phyloP scores from a whole-genome alignment of 2,329 filamentous ascomycete species.

The Sclerotinia minor region DNA sequence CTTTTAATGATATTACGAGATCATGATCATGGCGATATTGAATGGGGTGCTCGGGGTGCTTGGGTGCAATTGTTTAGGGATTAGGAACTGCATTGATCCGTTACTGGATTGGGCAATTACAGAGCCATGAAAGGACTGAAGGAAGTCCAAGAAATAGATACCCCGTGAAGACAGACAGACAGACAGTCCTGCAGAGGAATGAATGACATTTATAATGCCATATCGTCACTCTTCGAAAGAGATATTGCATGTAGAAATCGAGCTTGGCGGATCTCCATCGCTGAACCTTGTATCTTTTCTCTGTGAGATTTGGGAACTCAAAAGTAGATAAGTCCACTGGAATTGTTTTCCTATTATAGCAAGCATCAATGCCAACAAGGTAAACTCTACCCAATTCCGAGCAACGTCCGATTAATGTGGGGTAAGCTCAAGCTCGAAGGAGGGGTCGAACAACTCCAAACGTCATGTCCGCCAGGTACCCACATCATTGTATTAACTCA shows the following conservation, averaged over 20 bases:
- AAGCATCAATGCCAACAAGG: not conserved
- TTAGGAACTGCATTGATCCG: constrained; percentile 9
- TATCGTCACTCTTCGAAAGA: not conserved
- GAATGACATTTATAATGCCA: constrained; percentile 11
- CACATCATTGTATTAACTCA: constrained; percentile 15
- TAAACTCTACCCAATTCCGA: constrained; percentile 16
- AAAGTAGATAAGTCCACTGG: not conserved
- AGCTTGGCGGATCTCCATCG: not conserved
- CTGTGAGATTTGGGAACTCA: not conserved
- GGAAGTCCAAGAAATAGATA: constrained; percentile 19
- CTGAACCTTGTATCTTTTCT: not conserved
- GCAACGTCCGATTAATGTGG: constrained; percentile 24
- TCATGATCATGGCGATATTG: constrained; percentile 13
- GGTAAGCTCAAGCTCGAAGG: constrained; percentile 24
- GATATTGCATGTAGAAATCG: not conserved
- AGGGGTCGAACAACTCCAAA: constrained; percentile 36
- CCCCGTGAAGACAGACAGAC: constrained; percentile 7
- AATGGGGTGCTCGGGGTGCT: constrained; percentile 2
- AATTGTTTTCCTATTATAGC: constrained; percentile 19
- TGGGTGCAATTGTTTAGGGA: constrained; percentile 14
- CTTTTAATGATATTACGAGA: constrained; percentile 49
- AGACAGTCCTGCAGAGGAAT: not conserved
- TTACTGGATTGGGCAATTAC: not conserved
- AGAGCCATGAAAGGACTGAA: constrained; percentile 14
- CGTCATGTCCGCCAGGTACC: constrained; percentile 37